Base-by-base conservation (phyloP, 768 basidiomycete species). In the Tulasnella sp. region DNA sequence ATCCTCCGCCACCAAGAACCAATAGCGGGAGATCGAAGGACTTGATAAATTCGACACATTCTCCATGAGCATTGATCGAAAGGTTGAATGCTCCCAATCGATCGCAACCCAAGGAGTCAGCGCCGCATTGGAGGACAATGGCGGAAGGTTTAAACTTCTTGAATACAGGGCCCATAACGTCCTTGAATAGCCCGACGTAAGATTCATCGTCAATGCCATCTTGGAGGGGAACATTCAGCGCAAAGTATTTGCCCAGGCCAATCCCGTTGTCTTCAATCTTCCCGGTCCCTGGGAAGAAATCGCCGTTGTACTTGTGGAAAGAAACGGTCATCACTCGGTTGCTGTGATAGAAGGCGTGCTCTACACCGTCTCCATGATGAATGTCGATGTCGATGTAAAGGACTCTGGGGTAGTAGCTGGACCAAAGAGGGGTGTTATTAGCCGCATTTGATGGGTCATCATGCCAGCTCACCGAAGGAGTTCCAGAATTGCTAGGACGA, bases 321-420 rank as follows among this genome's bases (percentile, higher is more conserved):
- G 97, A 98, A 19, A 98, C 95, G 0, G 97, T 99, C 90, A 98
- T 93, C 81, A 99, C 97, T n/a, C 97, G 92, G 83, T 99, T 96
- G 52, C 95, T 93, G 82, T 97, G 93, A 86, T 97, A 99, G 85
- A 99, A 99, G 0, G 97, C 98, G 80, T 97, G 93, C 84, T 99
- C 96, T 2, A 99, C 98, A 34, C 97, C 97, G 83, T 99, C 97
- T 10, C 97, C 97, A 82, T 99, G 97, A 85, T 99, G 97, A 78
- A 99, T 98, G 84, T 99, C 97, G 81, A 99, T 99, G 86, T 99
- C 97, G 82, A 99, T 96, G 84, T 99, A 99, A 10, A 99, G 88
- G 4, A 99, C 97, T 24, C 97, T 92, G 9, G 97, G 93, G 82
- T 96, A 94, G 83, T 94, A 92, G 84, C 97, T 98, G 80, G 2